Evolutionary conservation across 495 filamentous ascomycete genomes (phyloP).

Genomic region (Penicillium goetzii): DNA sequence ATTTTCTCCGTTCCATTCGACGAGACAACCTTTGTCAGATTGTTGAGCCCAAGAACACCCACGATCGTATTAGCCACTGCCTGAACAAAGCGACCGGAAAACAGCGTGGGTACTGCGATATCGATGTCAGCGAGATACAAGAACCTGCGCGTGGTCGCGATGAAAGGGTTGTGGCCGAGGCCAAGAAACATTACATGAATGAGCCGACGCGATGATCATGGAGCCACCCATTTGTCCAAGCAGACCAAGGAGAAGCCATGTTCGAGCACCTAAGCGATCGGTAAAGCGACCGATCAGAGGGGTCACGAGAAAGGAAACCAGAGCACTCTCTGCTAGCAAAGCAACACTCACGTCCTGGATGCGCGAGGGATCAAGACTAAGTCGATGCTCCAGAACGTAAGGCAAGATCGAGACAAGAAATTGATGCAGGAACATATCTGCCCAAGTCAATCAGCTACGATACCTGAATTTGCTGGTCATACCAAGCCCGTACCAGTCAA

Average conservation of each 20-base stretch:
- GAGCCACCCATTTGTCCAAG: not conserved
- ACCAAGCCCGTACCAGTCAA: not conserved
- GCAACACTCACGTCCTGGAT: not conserved
- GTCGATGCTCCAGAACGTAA: not conserved
- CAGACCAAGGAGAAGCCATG: not conserved
- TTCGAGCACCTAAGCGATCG: not conserved
- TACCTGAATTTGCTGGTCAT: not conserved
- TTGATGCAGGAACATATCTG: slow-evolving; percentile 4
- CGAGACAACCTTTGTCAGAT: not conserved
- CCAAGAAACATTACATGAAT: not conserved
- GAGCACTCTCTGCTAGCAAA: slow-evolving; percentile 2
- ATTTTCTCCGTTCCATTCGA: not conserved
- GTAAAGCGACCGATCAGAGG: not conserved
- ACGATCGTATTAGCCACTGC: slow-evolving; percentile 1
- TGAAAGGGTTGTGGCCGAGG: not conserved
- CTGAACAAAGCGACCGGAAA: not conserved
- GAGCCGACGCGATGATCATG: not conserved
- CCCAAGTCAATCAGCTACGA: not conserved
- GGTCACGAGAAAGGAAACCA: not conserved
- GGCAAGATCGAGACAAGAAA: slow-evolving; percentile 3
- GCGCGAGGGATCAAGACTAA: not conserved
- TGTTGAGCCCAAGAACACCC: not conserved
- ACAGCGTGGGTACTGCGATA: not conserved
- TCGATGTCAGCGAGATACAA: not conserved
- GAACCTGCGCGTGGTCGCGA: not conserved